phyloP scores from a whole-genome alignment of 208 protist genomes.

The Leptomonas seymouri region DNA sequence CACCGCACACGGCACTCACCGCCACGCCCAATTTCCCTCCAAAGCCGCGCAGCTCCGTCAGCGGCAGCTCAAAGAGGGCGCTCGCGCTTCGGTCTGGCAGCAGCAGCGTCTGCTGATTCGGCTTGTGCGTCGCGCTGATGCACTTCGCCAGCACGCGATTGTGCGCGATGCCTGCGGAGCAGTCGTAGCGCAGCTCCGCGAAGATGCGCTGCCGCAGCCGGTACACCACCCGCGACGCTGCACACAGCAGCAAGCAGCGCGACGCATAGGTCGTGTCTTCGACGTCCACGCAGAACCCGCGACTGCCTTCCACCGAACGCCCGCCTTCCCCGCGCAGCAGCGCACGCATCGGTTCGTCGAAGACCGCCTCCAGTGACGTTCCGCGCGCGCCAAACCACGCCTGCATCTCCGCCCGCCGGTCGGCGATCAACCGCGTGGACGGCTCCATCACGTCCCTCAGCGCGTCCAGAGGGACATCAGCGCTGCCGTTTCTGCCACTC shows the following conservation, averaged over 20 bases:
- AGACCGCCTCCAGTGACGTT: slow-evolving; percentile 53
- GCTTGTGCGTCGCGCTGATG: slow-evolving; percentile 83
- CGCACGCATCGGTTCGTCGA: slow-evolving; percentile 57
- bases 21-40: slow-evolving; percentile 78
- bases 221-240: slow-evolving; percentile 68
- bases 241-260: slow-evolving; percentile 56
- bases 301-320: slow-evolving; percentile 32
- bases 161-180: slow-evolving; percentile 85
- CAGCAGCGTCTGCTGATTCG: slow-evolving; percentile 84
- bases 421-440: slow-evolving; percentile 54
- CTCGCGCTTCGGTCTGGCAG: slow-evolving; percentile 59
- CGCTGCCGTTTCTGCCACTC: no score
- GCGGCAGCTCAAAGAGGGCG: slow-evolving; percentile 55
- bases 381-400: slow-evolving; percentile 47
- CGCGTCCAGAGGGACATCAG: slow-evolving; percentile 19
- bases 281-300: slow-evolving; percentile 29
- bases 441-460: slow-evolving; percentile 57
- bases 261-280: slow-evolving; percentile 33
- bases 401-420: slow-evolving; percentile 54
- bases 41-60: slow-evolving; percentile 71
- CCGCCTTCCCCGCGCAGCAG: slow-evolving; percentile 35
- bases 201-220: slow-evolving; percentile 59
- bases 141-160: slow-evolving; percentile 86
- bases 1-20: slow-evolving; percentile 46
- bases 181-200: slow-evolving; percentile 80